Percentiles rank a stretch among this genome's conserved stretches.
Evolutionary conservation across 768 basidiomycete species (phyloP).

Genomic region (Podaxis sp.): DNA sequence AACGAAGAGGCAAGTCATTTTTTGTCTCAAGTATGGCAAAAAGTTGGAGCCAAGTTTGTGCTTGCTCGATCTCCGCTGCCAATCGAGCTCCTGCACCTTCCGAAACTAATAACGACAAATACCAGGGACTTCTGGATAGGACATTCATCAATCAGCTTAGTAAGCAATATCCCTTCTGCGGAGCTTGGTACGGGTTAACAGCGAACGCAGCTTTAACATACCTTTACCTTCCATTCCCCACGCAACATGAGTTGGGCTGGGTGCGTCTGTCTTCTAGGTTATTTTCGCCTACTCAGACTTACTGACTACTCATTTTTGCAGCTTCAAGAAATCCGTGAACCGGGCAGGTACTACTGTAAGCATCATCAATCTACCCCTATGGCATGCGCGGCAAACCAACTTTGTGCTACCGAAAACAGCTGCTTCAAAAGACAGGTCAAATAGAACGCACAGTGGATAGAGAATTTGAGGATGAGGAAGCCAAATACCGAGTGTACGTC

Average conservation of each 20-base stretch:
- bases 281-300: not conserved
- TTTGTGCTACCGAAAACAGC: slow-evolving; percentile 37
- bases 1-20: slow-evolving; percentile 1
- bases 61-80: slow-evolving; percentile 5
- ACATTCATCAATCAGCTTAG: slow-evolving; percentile 2
- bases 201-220: not conserved
- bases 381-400: slow-evolving; percentile 9
- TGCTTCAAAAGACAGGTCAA: slow-evolving; percentile 98
- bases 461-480: slow-evolving; percentile 91
- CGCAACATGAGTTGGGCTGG: slow-evolving; percentile 55
- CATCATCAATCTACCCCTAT: slow-evolving; percentile 13
- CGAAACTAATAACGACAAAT: slow-evolving; percentile 8
- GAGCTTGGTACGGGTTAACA: not conserved
- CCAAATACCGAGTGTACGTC: slow-evolving; percentile 83
- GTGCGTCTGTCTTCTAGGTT: slow-evolving; percentile 26
- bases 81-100: slow-evolving; percentile 1
- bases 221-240: not conserved
- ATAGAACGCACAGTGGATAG: slow-evolving; percentile 94
- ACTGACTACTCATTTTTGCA: slow-evolving; percentile 25
- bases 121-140: not conserved
- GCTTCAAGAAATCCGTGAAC: slow-evolving; percentile 93
- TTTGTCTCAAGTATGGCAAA: not conserved
- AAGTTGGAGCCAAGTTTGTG: not conserved
- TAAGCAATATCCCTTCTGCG: slow-evolving; percentile 1
- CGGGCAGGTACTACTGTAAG: slow-evolving; percentile 87